Base-by-base conservation (phyloP, 169 alveolate species). In the Plasmodium adleri region DNA sequence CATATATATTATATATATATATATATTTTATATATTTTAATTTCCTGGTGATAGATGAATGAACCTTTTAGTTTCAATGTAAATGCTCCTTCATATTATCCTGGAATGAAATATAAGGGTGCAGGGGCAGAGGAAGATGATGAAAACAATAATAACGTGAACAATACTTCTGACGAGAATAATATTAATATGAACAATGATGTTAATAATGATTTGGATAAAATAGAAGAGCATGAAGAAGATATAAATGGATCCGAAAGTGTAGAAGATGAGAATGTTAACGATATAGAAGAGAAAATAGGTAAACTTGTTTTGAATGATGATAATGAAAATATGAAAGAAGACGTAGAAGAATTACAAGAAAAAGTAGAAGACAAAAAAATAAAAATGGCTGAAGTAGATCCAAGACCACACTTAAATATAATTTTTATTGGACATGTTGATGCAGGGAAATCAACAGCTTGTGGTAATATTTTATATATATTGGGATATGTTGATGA, bases 391-490 rank as follows among this genome's bases (percentile, higher is more conserved):
- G 91, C 90, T 9, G 92, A 92, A n/a, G 96, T 96, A 17, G 98
- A 97, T 71, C 93, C 97, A 8, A 89, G 98, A 85, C 98, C 95
- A 24, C 99, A 97, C 39, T 90, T 97, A 88, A 98, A 98, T 88
- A 94, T 99, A 32, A 99, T 99, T 26, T 99, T 98, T 93, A 99
- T 99, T 39, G 99, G 99, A 10, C 99, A 99, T 93, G 99, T 98
- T 32, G 99, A 98, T 95, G 99, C 99, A 22, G 99, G 99, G 50
- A 99, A 99, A 94, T 97, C 99, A 47, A 99, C 99, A 9, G 98
- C 99, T 17, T 98, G 99, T 73, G 99, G 99, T 13, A 97, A 97
- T 86, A 96, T 98, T 43, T 88, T 98, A 88, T 95, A 95, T 22
- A 95, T 92, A 39, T 80, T 88, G 47, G 99, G 99, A 10, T 94